phyloP scores from a whole-genome alignment of 441 rosid species.

The Rhodomyrtus psidioides region DNA sequence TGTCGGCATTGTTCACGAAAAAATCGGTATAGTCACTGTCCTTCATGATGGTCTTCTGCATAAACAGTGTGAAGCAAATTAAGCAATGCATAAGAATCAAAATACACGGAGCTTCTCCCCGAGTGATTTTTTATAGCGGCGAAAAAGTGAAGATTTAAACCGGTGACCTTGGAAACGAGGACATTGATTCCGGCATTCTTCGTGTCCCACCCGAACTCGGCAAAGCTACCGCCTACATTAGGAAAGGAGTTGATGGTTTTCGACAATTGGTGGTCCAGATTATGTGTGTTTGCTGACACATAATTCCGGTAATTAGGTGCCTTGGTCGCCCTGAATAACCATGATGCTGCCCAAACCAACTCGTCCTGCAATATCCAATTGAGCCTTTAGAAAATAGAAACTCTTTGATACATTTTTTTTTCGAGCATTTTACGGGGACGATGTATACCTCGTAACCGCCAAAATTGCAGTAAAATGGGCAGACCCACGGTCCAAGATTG shows the following conservation, averaged over 20 bases:
- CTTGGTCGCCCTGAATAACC: constrained; percentile 25
- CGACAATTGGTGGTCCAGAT: neutral
- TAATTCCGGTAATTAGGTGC: constrained; percentile 11
- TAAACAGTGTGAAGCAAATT: neutral
- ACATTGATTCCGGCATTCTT: constrained; percentile 29
- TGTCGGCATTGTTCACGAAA: constrained; percentile 14
- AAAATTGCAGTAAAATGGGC: constrained; percentile 32
- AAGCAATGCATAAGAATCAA: neutral
- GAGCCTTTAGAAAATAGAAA: neutral
- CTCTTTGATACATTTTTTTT: neutral
- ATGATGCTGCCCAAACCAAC: constrained; percentile 31
- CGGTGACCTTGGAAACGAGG: constrained; percentile 20
- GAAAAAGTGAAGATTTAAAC: neutral
- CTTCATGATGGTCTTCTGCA: constrained; percentile 10
- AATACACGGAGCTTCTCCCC: neutral
- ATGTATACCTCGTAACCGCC: constrained; percentile 23
- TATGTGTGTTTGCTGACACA: neutral
- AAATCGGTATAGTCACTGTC: neutral
- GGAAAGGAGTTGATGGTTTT: neutral
- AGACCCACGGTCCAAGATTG: constrained; percentile 16
- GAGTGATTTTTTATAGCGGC: neutral
- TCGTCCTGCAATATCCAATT: constrained; percentile 19
- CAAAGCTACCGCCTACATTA: neutral
- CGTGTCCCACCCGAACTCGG: constrained; percentile 35
- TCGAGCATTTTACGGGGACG: neutral